Conservation (phyloP, 2,329 filamentous ascomycete species). For the Fusarium liriodendri region DNA sequence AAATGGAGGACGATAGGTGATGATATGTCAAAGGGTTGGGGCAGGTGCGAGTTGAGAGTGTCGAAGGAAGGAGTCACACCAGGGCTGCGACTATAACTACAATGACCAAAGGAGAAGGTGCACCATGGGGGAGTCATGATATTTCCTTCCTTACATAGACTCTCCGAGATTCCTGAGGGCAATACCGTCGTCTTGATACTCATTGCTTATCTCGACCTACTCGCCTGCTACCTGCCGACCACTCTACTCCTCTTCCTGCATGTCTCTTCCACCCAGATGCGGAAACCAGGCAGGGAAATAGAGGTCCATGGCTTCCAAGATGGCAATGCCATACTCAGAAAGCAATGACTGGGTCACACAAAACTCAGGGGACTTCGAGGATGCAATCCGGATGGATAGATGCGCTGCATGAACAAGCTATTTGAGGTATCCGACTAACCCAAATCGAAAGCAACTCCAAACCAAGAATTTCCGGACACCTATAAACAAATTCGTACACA, state of each 20-base stretch:
- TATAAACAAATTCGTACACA: background rate
- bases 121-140: background rate
- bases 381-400: background rate
- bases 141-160: background rate
- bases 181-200: background rate
- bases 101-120: background rate
- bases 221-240: background rate
- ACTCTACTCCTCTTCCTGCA: background rate
- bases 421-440: slow-evolving; percentile 30
- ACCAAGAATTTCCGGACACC: background rate
- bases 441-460: slow-evolving; percentile 22
- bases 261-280: background rate
- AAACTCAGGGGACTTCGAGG: background rate
- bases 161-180: background rate
- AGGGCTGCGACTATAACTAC: background rate
- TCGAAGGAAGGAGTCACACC: background rate
- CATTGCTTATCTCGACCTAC: background rate
- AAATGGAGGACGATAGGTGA: background rate
- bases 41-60: background rate
- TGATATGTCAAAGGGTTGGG: background rate
- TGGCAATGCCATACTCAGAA: too few relatives aligned
- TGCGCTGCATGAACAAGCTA: background rate
- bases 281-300: background rate
- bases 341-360: background rate
- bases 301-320: background rate